Conservation (phyloP, 306 rosid species). For the Luffa acutangula region DNA sequence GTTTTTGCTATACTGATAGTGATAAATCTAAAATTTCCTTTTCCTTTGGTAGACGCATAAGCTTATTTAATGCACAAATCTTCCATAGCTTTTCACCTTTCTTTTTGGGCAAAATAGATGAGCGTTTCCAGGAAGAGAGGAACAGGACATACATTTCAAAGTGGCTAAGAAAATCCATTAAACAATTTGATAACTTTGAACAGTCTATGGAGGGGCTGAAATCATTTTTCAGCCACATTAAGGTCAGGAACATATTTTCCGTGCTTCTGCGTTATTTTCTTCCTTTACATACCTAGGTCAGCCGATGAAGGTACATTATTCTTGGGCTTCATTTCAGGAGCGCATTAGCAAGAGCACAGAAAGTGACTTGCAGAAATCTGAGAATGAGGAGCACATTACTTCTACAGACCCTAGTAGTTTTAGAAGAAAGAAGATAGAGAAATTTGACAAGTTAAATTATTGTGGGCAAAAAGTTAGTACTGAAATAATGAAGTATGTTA, state of each 20-base stretch:
- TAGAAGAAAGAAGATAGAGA: constrained; percentile 28
- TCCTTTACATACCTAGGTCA: neutral
- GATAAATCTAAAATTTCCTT: neutral
- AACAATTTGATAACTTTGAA: constrained; percentile 44
- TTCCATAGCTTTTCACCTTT: neutral
- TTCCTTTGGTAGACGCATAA: neutral
- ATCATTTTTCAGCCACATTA: constrained; percentile 51
- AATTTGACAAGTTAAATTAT: constrained; percentile 23
- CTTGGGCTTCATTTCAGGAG: constrained; percentile 45
- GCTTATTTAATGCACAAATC: neutral
- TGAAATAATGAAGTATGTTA: constrained; percentile 15
- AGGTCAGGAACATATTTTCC: constrained; percentile 34
- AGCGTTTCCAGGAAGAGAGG: constrained; percentile 74
- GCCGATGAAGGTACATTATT: constrained; percentile 1
- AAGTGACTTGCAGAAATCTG: constrained; percentile 19
- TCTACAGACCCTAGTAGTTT: constrained; percentile 20
- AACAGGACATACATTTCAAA: constrained; percentile 62
- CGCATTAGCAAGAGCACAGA: constrained; percentile 33
- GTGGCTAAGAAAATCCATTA: constrained; percentile 69
- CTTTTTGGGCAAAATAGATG: constrained; percentile 48
- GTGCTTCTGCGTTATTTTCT: constrained; percentile 4
- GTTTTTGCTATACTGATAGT: neutral
- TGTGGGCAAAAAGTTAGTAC: constrained; percentile 21
- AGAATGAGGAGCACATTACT: constrained; percentile 17
- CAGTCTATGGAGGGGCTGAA: constrained; percentile 45